Evolutionary conservation across 352 stramenopile genomes (phyloP), one percentile per base, ranked within the genome.

Genomic region (Saprolegnia diclina): DNA sequence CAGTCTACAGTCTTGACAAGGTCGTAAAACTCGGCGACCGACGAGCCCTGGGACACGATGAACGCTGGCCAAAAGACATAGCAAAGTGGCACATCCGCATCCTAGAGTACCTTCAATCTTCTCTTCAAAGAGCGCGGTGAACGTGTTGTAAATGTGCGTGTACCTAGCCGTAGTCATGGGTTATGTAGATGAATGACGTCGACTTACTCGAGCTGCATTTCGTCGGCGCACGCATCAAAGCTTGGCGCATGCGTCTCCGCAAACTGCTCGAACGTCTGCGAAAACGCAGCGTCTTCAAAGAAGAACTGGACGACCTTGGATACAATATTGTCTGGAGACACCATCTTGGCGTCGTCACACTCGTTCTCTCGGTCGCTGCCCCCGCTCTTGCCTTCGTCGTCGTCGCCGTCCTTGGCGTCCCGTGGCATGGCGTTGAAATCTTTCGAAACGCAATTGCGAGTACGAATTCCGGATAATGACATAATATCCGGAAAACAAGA

Each of bases 211-310:
- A 92, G 79, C 61, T 90, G 89, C 83, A 91, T 91, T 66, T 91
- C 83, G 19, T 89, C 83, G 26, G 70, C 80, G 22, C 87, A 73
- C n/a, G 87, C 61, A 44, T 91, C 83, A 61, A 91, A 91, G 9
- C 73, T 48, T 63, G 54, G 73, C 68, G 63, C 81, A 90, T 71
- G 89, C 64, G 5, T 50, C 64, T 89, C 78, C 0, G 83, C 83
- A 48, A 92, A 92, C 5, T 68, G 75, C 71, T 90, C 81, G 53
- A 92, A 92, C 11, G 81, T 86, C 54, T 78, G 77, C 9, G 82
- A 80, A 56, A 92, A 92, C 52, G 79, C 82, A 67, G 90, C 81
- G 69, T 92, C 79, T 65, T 89, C 81, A 45, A 92, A 92, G 70
- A 92, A 92, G 57, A 80, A 92, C 54, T 74, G 74, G 57, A 89